Evolutionary conservation across 441 rosid genomes (phyloP), one percentile per base, ranked within the genome.

Genomic region (Aleurites moluccanus): DNA sequence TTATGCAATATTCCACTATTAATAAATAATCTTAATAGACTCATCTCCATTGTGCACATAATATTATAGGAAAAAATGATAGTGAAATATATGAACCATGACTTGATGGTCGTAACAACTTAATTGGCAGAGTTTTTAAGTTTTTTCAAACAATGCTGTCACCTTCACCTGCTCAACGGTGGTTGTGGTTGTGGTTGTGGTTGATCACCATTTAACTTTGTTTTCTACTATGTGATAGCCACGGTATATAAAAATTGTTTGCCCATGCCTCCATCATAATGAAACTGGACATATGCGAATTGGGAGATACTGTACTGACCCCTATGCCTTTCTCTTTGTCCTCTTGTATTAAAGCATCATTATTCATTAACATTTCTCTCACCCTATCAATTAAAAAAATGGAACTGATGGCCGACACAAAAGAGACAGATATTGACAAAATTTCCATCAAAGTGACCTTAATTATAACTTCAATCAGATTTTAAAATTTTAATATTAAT

Each of bases 341-440:
- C 40, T 38, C 64, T 42, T 70, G 53, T 47, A 53, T 33, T 38
- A 16, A 33, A 64, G 47, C 33, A 35, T 2, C 63, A 6, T 20
- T 7, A 6, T 9, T n/a, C 59, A 63, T 40, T 28, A 25, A 60
- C 35, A 59, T 62, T 16, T 38, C 40, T 5, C 8, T 38, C 0
- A 6, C 8, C 40, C 40, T 38, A 38, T 1, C 6, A 49, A 25
- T 27, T 2, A 38, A 38, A 21, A 49, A 67, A 49, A 49, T 14
- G 59, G 47, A n/a, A 69, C 33, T 15, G 25, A 70, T 70, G 65
- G 74, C 74, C 74, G 53, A 70, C 65, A 70, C 15, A 10, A 30
- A 40, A 14, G 9, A 4, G 59, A 40, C 50, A 56, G 33, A 11
- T 56, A 6, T 23, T 30, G 57, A 15, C 15, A 28, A 28, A 28